phyloP scores from a whole-genome alignment of 352 stramenopile species.

The Phytophthora nicotianae region DNA sequence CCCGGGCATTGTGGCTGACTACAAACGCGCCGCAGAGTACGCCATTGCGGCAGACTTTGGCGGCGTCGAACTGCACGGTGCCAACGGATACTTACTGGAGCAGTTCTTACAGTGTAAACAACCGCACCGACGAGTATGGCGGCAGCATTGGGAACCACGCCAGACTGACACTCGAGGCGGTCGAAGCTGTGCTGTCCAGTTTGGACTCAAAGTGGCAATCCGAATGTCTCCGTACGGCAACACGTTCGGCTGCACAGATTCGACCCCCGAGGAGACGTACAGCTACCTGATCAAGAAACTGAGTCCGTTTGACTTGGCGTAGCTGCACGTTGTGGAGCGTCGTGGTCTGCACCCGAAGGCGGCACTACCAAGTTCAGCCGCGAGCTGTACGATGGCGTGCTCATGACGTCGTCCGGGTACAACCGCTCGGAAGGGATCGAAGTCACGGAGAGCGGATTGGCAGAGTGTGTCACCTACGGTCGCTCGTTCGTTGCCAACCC shows the following conservation, averaged over 20 bases:
- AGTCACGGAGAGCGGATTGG: conserved; percentile 41
- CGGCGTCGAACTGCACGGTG: conserved; percentile 36
- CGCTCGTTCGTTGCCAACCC: conserved; percentile 69
- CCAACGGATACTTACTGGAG: conserved; percentile 37
- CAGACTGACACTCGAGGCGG: conserved; percentile 61
- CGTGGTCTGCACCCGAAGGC: conserved; percentile 32
- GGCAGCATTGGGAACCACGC: conserved; percentile 81
- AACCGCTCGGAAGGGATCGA: conserved; percentile 35
- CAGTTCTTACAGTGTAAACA: conserved; percentile 37
- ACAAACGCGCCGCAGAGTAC: conserved; percentile 24
- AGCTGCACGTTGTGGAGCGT: conserved; percentile 60
- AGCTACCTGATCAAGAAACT: conserved; percentile 41
- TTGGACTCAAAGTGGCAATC: conserved; percentile 40
- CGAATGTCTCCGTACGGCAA: conserved; percentile 38
- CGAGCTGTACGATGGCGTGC: conserved; percentile 45
- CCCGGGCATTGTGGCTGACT: conserved; percentile 33
- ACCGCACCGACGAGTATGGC: conserved; percentile 43
- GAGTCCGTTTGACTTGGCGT: conserved; percentile 45
- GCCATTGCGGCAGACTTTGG: conserved; percentile 34
- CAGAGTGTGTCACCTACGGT: conserved; percentile 59
- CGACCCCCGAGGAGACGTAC: conserved; percentile 44
- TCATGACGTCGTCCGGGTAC: conserved; percentile 61
- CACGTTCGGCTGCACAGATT: conserved; percentile 41
- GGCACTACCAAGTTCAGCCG: conserved; percentile 49
- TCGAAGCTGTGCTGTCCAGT: conserved; percentile 47